phyloP scores from a whole-genome alignment of 345 rosid genomes.

The Corchorus olitorius region DNA sequence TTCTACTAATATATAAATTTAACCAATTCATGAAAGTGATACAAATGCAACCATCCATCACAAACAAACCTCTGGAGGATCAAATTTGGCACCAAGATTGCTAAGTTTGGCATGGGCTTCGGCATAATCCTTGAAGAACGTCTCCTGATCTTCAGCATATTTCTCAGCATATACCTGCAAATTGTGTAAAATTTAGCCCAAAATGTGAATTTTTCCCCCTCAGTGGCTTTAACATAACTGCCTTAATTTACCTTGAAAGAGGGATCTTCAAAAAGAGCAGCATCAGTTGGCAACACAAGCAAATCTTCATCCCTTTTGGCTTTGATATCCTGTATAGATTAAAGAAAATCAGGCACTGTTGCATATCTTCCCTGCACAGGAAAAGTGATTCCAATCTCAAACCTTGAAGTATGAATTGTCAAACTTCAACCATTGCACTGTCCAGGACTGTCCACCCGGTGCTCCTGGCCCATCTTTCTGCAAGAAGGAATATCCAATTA shows the following conservation, averaged over 20 bases:
- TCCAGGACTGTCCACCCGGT: slow-evolving; percentile 99
- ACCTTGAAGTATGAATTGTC: slow-evolving; percentile 99
- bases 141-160: slow-evolving; percentile 81
- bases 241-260: slow-evolving; percentile 72
- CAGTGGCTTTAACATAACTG: slow-evolving; percentile 4
- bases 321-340: slow-evolving; percentile 67
- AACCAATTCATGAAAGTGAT: neutral
- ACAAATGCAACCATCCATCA: neutral
- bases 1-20: neutral
- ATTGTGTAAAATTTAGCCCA: slow-evolving; percentile 21
- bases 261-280: slow-evolving; percentile 86
- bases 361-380: neutral
- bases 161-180: slow-evolving; percentile 87
- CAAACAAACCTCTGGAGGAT: slow-evolving; percentile 84
- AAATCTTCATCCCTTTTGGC: slow-evolving; percentile 75
- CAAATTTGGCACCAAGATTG: slow-evolving; percentile 90
- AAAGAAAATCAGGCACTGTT: slow-evolving; percentile 15
- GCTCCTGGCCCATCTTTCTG: slow-evolving; percentile 98
- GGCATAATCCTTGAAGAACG: slow-evolving; percentile 90
- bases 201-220: neutral
- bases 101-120: slow-evolving; percentile 98
- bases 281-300: slow-evolving; percentile 91
- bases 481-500: slow-evolving; percentile 18
- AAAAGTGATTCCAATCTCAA: slow-evolving; percentile 26
- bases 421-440: slow-evolving; percentile 90